Conservation (phyloP, 2,329 filamentous ascomycete genomes). For the Monilinia polystroma region DNA sequence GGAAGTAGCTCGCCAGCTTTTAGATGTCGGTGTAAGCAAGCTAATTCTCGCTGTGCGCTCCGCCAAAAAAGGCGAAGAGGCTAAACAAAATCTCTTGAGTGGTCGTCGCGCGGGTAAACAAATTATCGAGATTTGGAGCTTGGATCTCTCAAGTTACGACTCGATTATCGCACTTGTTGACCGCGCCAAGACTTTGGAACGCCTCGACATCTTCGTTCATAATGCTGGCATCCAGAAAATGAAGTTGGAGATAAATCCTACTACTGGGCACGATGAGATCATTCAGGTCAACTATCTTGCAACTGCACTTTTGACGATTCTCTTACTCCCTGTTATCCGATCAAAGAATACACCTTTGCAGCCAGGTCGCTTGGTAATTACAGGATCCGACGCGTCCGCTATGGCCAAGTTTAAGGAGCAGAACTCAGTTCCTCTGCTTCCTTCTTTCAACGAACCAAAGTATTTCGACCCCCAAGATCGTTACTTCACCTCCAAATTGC, state of each 20-base stretch:
- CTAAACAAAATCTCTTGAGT: constrained; percentile 39
- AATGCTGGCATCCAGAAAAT: constrained; percentile 44
- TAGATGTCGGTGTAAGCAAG: constrained; percentile 43
- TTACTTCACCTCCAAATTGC: constrained; percentile 23
- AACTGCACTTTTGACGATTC: constrained; percentile 32
- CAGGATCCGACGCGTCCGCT: neutral
- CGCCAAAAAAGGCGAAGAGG: constrained; percentile 45
- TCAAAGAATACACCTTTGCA: neutral
- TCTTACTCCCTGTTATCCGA: constrained; percentile 38
- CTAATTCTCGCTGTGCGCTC: constrained; percentile 51
- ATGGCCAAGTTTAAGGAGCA: constrained; percentile 13
- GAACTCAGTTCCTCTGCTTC: constrained; percentile 4
- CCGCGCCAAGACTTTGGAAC: constrained; percentile 39
- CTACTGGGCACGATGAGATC: constrained; percentile 43
- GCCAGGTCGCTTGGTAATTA: neutral
- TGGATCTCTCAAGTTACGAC: constrained; percentile 50
- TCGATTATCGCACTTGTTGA: constrained; percentile 46
- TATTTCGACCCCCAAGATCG: constrained; percentile 19
- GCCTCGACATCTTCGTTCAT: constrained; percentile 46
- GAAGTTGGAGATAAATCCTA: constrained; percentile 23
- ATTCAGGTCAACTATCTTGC: constrained; percentile 42
- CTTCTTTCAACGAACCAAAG: constrained; percentile 10
- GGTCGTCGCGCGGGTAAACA: constrained; percentile 34
- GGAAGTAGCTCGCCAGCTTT: constrained; percentile 44
- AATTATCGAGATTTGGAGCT: constrained; percentile 49